Evolutionary conservation across 2,329 filamentous ascomycete genomes (phyloP).

Genomic region (Aspergillus bombycis): DNA sequence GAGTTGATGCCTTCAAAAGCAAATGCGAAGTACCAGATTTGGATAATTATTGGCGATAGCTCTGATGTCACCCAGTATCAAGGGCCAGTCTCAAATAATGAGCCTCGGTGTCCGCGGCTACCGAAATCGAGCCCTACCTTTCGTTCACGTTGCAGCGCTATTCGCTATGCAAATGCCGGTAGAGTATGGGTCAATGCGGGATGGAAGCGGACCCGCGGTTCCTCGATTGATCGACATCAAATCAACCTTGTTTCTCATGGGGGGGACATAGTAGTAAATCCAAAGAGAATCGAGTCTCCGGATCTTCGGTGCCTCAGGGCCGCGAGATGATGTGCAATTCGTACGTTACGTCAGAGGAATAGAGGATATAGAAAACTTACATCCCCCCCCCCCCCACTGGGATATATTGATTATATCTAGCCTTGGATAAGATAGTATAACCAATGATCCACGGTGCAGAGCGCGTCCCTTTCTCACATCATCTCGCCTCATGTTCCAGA

Average conservation of each 20-base stretch:
- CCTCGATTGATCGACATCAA: no score
- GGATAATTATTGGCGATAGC: no score
- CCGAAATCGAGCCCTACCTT: neutral
- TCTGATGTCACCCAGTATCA: neutral
- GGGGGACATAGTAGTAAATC: no score
- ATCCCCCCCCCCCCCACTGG: fast-evolving
- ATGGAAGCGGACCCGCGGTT: neutral
- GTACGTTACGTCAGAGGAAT: neutral
- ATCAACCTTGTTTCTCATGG: no score
- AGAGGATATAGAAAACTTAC: neutral
- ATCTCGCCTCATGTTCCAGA: neutral
- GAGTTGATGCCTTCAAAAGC: neutral
- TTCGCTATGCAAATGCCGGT: neutral
- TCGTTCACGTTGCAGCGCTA: neutral
- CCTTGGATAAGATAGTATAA: neutral
- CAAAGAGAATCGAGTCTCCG: no score
- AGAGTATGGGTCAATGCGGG: neutral
- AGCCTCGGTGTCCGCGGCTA: neutral
- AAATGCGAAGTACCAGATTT: neutral
- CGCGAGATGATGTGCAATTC: neutral
- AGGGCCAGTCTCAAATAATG: neutral
- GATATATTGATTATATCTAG: neutral
- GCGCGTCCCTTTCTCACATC: neutral
- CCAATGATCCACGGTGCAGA: neutral
- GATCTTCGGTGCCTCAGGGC: no score